Evolutionary conservation across 2,329 filamentous ascomycete species (phyloP), one percentile per base, ranked within the genome.

Genomic region (Colletotrichum somersetense): DNA sequence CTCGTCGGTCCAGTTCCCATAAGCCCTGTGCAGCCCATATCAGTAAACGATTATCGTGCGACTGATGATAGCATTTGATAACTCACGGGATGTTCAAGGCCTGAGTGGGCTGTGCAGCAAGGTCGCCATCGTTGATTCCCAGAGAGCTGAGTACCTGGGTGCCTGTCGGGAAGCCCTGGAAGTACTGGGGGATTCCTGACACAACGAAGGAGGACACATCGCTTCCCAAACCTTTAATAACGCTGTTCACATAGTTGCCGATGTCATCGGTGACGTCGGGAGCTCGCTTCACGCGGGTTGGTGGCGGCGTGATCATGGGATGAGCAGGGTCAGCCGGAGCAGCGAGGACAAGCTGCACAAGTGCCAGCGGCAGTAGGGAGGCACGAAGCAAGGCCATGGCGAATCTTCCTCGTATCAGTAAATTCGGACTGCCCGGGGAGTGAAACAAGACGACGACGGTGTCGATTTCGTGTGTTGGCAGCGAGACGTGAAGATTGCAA

Each of bases 1-100:
- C 70, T 89, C 81, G n/a, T 91, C 85, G 1, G 93, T 95, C 90
- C 91, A 95, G 74, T 95, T 95, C n/a, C 86, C 93, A 75, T 92
- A 92, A 14, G 85, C 84, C n/a, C 84, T 87, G 63, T 7, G 35
- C 20, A 48, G 18, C 5, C 6, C 26, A 3, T 16, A 48, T 75
- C 64, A 77, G 75, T 58, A 72, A 18, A 12, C 23, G 1, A 1
- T 26, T 6, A 18, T 11, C 44, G 52, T n/a, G 4, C 6, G 7
- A 12, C 1, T 2, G 14, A 14, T 1, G 0, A 33, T 5, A 23
- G 5, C 14, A 42, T 23, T 6, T 46, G 14, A 10, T 35, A 5
- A 79, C 83, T 78, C 76, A 87, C 81, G 92, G 91, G 11, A 94
- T 79, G 74, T 94, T 94, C 72, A 94, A 81, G 5, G 92, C 91